A percentile compares a stretch with the other conserved stretches of the same genome.
phyloP scores from a whole-genome alignment of 495 filamentous ascomycete species.

The Trichocladium uniseriatum region DNA sequence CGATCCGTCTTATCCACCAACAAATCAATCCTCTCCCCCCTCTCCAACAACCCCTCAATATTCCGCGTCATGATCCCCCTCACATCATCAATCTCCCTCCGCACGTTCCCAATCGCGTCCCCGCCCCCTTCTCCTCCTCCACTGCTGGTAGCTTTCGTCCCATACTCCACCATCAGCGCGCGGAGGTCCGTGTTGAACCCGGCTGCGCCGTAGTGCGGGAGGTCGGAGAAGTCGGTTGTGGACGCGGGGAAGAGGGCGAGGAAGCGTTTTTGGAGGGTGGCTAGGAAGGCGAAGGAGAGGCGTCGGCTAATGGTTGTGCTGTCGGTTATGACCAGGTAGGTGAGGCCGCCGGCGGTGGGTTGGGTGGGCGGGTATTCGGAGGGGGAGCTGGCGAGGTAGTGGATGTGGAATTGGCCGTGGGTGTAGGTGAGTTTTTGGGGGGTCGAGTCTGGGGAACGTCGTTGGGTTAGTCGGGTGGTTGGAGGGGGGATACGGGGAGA shows the following conservation, averaged over 20 bases:
- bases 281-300: conserved; percentile 84
- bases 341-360: conserved; percentile 63
- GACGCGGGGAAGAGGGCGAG: conserved; percentile 59
- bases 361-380: conserved; percentile 44
- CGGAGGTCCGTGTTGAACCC: conserved; percentile 75
- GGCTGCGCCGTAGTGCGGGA: conserved; percentile 84
- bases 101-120: conserved; percentile 76
- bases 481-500: too few species aligned
- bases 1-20: conserved; percentile 96
- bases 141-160: conserved; percentile 44
- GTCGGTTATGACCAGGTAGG: conserved; percentile 76
- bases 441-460: conserved; percentile 35
- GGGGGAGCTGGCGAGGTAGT: conserved; percentile 85
- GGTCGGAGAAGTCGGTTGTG: conserved; percentile 57
- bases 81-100: conserved; percentile 85
- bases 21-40: conserved; percentile 89
- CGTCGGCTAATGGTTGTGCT: conserved; percentile 63
- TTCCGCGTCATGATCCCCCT: conserved; percentile 97
- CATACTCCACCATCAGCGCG: conserved; percentile 72
- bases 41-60: conserved; percentile 90
- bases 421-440: conserved; percentile 91
- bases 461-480: too few species aligned
- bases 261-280: conserved; percentile 87
- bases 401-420: conserved; percentile 81
- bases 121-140: conserved; percentile 42